phyloP scores from a whole-genome alignment of 1,284 basidiomycete species.

The Flammula alnicola region DNA sequence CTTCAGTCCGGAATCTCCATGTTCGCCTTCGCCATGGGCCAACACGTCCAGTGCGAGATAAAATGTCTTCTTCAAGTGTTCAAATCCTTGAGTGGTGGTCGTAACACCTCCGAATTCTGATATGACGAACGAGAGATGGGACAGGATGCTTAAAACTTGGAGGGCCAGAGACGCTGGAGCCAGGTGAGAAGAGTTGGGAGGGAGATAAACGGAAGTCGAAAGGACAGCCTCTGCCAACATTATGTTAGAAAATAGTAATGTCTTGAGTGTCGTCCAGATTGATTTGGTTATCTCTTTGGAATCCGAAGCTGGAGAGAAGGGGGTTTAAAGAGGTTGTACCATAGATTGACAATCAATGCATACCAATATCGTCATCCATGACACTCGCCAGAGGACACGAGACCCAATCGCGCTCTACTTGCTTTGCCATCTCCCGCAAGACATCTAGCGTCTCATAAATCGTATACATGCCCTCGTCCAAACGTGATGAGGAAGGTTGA shows the following conservation, averaged over 20 bases:
- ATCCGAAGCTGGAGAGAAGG: slow-evolving; percentile 34
- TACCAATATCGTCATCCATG: slow-evolving; percentile 45
- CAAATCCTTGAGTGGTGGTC: slow-evolving; percentile 56
- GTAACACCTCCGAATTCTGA: slow-evolving; percentile 75
- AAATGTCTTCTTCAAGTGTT: slow-evolving; percentile 70
- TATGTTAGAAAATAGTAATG: slow-evolving; percentile 66
- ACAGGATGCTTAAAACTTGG: slow-evolving; percentile 55
- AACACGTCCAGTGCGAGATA: slow-evolving; percentile 75
- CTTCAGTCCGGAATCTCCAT: slow-evolving; percentile 45
- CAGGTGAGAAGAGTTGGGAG: slow-evolving; percentile 31
- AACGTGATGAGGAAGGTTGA: slow-evolving; percentile 34
- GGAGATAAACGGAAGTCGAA: slow-evolving; percentile 55
- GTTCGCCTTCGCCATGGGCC: slow-evolving; percentile 47
- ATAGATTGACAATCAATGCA: slow-evolving; percentile 19
- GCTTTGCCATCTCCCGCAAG: slow-evolving; percentile 34
- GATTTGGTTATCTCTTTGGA: slow-evolving; percentile 48
- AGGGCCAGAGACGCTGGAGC: slow-evolving; percentile 54
- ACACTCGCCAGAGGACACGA: slow-evolving; percentile 45
- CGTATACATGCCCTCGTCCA: slow-evolving; percentile 48
- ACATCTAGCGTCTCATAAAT: slow-evolving; percentile 47
- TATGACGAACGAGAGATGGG: slow-evolving; percentile 71
- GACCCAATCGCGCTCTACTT: slow-evolving; percentile 59
- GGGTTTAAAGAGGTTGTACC: slow-evolving; percentile 6
- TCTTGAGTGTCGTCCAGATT: slow-evolving; percentile 71
- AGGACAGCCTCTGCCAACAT: slow-evolving; percentile 72